Evolutionary conservation across 345 rosid genomes (phyloP).

Genomic region (Nephelium lappaceum): DNA sequence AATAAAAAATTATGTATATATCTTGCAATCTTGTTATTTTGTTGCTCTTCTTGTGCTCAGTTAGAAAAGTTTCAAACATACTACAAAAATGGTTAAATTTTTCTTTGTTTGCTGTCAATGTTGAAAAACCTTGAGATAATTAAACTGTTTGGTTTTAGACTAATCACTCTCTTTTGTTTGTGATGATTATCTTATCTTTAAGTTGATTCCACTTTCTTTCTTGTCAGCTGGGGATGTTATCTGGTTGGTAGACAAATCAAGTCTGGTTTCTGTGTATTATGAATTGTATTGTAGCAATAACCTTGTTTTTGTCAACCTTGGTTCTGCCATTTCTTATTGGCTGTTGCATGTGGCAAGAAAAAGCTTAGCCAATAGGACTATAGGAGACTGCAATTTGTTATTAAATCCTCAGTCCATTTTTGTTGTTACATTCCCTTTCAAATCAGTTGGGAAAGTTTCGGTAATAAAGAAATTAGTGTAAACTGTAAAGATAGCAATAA

Average conservation of each 20-base stretch:
- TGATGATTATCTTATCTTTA: not conserved
- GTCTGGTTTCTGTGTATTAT: not conserved
- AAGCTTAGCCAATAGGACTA: not conserved
- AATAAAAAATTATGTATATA: too few species aligned
- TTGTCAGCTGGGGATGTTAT: not conserved
- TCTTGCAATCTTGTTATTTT: not conserved
- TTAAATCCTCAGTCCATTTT: not conserved
- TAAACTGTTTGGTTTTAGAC: not conserved
- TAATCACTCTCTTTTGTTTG: not conserved
- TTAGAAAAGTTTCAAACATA: not conserved
- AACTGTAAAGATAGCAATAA: not conserved
- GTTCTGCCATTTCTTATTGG: not conserved
- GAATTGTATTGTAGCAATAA: not conserved
- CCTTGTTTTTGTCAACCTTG: not conserved
- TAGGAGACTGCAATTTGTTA: conserved; percentile 1
- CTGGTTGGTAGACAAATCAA: not conserved
- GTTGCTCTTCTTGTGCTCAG: not conserved
- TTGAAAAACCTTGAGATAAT: not conserved
- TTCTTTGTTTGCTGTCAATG: not conserved
- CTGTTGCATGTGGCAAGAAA: not conserved
- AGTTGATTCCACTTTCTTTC: not conserved
- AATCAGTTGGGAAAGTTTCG: not conserved
- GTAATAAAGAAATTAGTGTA: not conserved
- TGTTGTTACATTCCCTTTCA: not conserved
- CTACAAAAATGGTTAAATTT: not conserved